These are phyloP conservation scores for Tausonia pullulans DNA, from an alignment of 1,284 basidiomycete genomes.

Conservation along the genomic window DNA sequence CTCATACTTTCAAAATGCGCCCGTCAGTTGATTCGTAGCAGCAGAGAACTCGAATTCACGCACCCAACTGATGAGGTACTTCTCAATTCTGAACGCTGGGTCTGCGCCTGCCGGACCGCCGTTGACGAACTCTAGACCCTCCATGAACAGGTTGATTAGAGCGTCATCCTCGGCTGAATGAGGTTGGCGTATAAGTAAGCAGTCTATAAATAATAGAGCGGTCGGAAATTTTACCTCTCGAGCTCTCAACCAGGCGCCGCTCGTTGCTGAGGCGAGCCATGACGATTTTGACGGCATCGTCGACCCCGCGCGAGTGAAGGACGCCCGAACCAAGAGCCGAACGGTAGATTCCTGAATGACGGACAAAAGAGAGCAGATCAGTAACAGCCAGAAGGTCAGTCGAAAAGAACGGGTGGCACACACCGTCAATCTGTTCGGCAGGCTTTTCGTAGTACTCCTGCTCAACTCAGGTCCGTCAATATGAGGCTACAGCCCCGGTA, in stretches of 20 bases:
- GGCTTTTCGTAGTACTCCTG: conserved; percentile 13
- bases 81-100: conserved; percentile 60
- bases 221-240: too few relatives aligned
- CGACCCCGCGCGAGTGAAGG: conserved; percentile 38
- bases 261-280: conserved; percentile 56
- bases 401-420: not conserved
- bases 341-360: conserved; percentile 17
- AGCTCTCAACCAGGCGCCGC: conserved; percentile 42
- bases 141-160: conserved; percentile 18
- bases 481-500: not conserved
- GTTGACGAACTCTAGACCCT: conserved; percentile 25
- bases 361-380: not conserved
- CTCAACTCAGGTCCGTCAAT: not conserved
- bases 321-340: conserved; percentile 12
- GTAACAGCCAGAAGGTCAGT: not conserved
- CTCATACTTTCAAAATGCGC: conserved; percentile 30
- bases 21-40: conserved; percentile 23
- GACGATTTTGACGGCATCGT: conserved; percentile 54
- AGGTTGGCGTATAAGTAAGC: too few relatives aligned
- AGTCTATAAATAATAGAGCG: too few relatives aligned
- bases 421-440: conserved; percentile 7
- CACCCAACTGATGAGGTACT: conserved; percentile 62
- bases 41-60: conserved; percentile 29
- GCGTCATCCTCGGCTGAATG: conserved; percentile 2
- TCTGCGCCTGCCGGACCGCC: conserved; percentile 39